Evolutionary conservation across 306 rosid species (phyloP), one percentile per base, ranked within the genome.

Genomic region (Geum urbanum): DNA sequence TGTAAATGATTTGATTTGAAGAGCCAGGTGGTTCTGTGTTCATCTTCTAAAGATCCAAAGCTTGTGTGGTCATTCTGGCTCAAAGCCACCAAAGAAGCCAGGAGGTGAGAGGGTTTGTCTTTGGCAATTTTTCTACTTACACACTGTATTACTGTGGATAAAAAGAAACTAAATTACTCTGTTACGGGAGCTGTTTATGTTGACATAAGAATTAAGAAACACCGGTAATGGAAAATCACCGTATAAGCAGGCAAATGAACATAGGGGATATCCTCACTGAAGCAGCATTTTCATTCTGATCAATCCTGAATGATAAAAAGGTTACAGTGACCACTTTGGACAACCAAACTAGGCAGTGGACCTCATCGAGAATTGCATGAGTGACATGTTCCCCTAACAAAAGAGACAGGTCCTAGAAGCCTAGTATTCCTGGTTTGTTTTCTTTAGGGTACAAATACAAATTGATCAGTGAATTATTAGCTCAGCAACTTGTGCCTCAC

Each of bases 271-370:
- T 57, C 80, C 87, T 83, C 37, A 32, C 37, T 32, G 37, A 32
- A 12, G 44, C 78, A 63, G 60, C 73, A 79, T 85, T 32, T 32
- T 32, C 77, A 74, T 78, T 86, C 61, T 72, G 66, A 47, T 77
- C 52, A 72, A 43, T 74, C 47, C 8, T 66, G 45, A 72, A 32
- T 63, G 63, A 55, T 67, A 77, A 80, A 76, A 69, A 75, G 81
- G 81, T 67, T 75, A 74, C 81, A 61, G 78, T 79, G 73, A 72
- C 68, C 74, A 66, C 75, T 83, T 79, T 76, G 73, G 76, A 48
- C 76, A 58, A 66, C 76, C 65, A 72, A 71, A 67, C 58, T 75
- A 54, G 57, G 64, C 37, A 77, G 92, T 84, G 92, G 89, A 78
- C 76, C 75, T 68, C 8, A 37, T 32, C 1, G 4, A 15, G 16